Conservation (phyloP, 257 asterid genomes). For the Nicotiana attenuata region DNA sequence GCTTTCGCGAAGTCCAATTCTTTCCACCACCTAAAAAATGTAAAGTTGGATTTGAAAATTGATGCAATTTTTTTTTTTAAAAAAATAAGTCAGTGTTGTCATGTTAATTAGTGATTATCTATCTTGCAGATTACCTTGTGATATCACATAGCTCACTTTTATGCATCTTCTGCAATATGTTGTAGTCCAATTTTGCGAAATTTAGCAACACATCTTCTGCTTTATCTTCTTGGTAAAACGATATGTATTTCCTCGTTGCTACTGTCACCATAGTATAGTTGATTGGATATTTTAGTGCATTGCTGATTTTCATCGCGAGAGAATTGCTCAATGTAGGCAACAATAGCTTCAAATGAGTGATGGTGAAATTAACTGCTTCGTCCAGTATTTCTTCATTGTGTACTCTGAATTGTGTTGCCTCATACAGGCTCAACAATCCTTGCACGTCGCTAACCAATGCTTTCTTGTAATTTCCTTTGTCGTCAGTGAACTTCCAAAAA, state of each 20-base stretch:
- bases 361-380: too few species aligned
- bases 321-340: too few species aligned
- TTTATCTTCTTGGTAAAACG: not conserved
- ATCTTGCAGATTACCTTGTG: not conserved
- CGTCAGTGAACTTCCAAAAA: slow-evolving; percentile 22
- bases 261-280: slow-evolving; percentile 16
- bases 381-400: too few species aligned
- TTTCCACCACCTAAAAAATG: slow-evolving; percentile 33
- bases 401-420: slow-evolving; percentile 13
- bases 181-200: slow-evolving; percentile 31
- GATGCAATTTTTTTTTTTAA: too few species aligned
- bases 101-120: not conserved
- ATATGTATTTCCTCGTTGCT: slow-evolving; percentile 16
- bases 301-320: too few species aligned
- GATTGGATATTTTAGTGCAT: too few species aligned
- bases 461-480: not conserved
- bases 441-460: not conserved
- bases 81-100: not conserved
- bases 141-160: slow-evolving; percentile 20
- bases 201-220: slow-evolving; percentile 2
- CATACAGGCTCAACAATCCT: slow-evolving; percentile 24
- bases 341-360: too few species aligned
- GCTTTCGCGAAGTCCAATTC: slow-evolving; percentile 5
- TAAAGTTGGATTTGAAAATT: not conserved
- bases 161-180: slow-evolving; percentile 17